Evolutionary conservation across 2,329 filamentous ascomycete genomes (phyloP).

Genomic region (Coniosporium tulheliwenetii): DNA sequence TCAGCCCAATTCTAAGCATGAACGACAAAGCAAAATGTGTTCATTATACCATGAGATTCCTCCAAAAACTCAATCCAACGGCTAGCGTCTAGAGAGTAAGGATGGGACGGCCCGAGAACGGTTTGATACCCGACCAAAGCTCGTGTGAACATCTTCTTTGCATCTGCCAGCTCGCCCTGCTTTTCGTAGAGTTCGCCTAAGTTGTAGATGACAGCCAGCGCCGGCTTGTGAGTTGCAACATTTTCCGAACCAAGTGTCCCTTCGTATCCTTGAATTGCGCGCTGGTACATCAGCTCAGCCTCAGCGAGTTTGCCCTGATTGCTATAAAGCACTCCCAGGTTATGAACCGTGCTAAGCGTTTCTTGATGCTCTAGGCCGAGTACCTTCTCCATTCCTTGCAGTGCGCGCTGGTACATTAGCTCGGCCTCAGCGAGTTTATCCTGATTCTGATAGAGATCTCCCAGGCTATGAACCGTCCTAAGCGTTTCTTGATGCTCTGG

Average conservation of each 20-base stretch:
- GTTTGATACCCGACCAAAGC: conserved; percentile 4
- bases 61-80: too few species aligned
- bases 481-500: conserved; percentile 7
- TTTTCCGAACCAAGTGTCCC: conserved; percentile 6
- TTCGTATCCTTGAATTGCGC: conserved; percentile 8
- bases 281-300: conserved; percentile 2
- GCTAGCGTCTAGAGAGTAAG: too few species aligned
- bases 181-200: conserved; percentile 8
- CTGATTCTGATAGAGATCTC: conserved; percentile 9
- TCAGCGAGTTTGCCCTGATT: conserved; percentile 1
- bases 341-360: not conserved
- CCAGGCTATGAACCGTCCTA: conserved; percentile 5
- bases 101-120: not conserved
- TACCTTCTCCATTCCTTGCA: conserved; percentile 4
- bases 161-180: conserved; percentile 7
- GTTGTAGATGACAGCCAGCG: conserved; percentile 1
- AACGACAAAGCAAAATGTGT: too few species aligned
- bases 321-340: not conserved
- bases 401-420: not conserved
- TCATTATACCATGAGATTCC: too few species aligned
- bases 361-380: not conserved
- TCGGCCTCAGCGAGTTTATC: conserved; percentile 6
- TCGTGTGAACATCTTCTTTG: not conserved
- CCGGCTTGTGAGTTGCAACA: conserved; percentile 6
- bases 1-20: too few species aligned